A percentile compares a stretch with the other conserved stretches of the same genome.
Evolutionary conservation across 2,329 filamentous ascomycete genomes (phyloP).

Genomic region (Penicillium sp.): DNA sequence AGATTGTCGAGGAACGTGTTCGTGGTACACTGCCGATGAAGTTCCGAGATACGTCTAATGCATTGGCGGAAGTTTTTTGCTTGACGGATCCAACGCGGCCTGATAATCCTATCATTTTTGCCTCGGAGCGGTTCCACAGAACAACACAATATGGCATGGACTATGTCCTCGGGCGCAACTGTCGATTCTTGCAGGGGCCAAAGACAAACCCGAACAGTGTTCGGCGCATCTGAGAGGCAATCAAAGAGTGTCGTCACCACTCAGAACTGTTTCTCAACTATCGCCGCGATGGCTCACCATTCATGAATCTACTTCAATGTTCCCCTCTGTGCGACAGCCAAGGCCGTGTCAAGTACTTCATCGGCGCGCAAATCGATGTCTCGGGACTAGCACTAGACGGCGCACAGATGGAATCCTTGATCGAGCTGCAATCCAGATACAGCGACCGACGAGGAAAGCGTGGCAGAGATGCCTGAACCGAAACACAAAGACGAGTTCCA

Average conservation of each 20-base stretch:
- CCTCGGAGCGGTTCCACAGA: slow-evolving; percentile 72
- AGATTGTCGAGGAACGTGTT: slow-evolving; percentile 66
- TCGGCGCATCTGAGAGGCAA: slow-evolving; percentile 60
- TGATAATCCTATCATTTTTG: slow-evolving; percentile 76
- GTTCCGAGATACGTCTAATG: slow-evolving; percentile 68
- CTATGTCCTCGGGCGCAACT: slow-evolving; percentile 74
- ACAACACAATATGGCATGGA: slow-evolving; percentile 73
- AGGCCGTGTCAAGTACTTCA: slow-evolving; percentile 66
- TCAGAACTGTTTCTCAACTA: slow-evolving; percentile 77
- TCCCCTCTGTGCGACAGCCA: slow-evolving; percentile 68
- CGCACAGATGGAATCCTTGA: slow-evolving; percentile 63
- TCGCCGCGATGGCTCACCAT: slow-evolving; percentile 71
- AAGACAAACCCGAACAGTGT: slow-evolving; percentile 66
- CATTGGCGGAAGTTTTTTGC: slow-evolving; percentile 74
- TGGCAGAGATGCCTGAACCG: slow-evolving; percentile 26
- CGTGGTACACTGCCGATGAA: slow-evolving; percentile 65
- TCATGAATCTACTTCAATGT: slow-evolving; percentile 76
- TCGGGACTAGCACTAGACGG: slow-evolving; percentile 67
- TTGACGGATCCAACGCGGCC: slow-evolving; percentile 70
- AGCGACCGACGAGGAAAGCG: slow-evolving; percentile 26
- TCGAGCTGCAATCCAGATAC: slow-evolving; percentile 44
- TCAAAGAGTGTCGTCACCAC: slow-evolving; percentile 65
- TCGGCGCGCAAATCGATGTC: slow-evolving; percentile 72
- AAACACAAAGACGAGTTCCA: slow-evolving; percentile 62
- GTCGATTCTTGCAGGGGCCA: slow-evolving; percentile 74